Evolutionary conservation across 768 basidiomycete species (phyloP).

Genomic region (Amanita molliuscula): DNA sequence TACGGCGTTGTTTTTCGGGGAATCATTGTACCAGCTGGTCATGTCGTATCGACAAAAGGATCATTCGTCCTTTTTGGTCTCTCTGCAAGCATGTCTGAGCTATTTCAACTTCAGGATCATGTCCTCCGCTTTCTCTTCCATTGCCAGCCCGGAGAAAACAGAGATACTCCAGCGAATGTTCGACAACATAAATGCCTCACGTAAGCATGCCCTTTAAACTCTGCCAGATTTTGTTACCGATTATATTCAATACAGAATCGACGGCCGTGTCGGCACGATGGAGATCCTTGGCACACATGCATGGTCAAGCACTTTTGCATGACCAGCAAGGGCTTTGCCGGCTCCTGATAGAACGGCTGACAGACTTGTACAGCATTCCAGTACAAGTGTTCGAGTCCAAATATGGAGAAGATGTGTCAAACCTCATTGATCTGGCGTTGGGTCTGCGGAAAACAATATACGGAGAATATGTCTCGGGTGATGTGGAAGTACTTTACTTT

Average conservation of each 20-base stretch:
- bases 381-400: not conserved
- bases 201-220: not conserved
- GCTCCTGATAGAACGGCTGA: not conserved
- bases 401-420: not conserved
- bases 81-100: not conserved
- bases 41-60: not conserved
- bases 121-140: not conserved
- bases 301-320: not conserved
- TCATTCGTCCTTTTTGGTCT: not conserved
- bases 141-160: not conserved
- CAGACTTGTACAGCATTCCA: not conserved
- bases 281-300: not conserved
- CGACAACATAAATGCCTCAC: not conserved
- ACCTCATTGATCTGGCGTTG: not conserved
- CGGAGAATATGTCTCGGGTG: constrained; percentile 1
- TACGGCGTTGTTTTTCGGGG: constrained; percentile 5
- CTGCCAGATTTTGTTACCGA: not conserved
- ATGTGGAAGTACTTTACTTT: not conserved
- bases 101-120: not conserved
- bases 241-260: not conserved
- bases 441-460: not conserved
- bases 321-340: constrained; percentile 1
- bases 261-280: not conserved
- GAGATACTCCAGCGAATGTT: not conserved
- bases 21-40: not conserved